A percentile compares a stretch with the other conserved stretches of the same genome.
Conservation (phyloP, 1,284 basidiomycete genomes). For the Tilletiopsis washingtonensis region DNA sequence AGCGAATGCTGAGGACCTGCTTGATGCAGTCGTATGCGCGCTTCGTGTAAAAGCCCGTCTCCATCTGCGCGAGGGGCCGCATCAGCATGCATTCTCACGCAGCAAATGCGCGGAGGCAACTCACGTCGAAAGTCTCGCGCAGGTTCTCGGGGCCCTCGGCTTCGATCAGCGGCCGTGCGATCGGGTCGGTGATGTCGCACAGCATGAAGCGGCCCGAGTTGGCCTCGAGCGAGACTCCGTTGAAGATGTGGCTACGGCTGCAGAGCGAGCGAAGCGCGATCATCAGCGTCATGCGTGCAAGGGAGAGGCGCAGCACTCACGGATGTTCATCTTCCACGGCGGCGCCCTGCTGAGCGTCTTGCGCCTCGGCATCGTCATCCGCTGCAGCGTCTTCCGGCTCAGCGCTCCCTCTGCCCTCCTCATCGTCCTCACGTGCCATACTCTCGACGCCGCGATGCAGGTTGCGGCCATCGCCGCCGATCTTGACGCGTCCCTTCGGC, state of each 20-base stretch:
- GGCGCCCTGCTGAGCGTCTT: not conserved
- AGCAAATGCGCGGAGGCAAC: not conserved
- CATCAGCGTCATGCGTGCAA: not conserved
- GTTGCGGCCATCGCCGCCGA: too few species aligned
- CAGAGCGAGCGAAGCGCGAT: not conserved
- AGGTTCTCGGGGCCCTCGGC: conserved; percentile 7
- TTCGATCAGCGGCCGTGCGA: conserved; percentile 46
- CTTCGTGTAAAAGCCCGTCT: not conserved
- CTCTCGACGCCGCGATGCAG: too few species aligned
- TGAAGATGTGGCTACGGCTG: conserved; percentile 66
- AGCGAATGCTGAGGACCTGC: not conserved
- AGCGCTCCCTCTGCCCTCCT: not conserved
- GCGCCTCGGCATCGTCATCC: conserved; percentile 12
- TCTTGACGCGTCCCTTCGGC: not conserved
- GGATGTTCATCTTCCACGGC: not conserved
- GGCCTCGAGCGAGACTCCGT: conserved; percentile 68
- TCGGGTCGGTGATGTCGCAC: conserved; percentile 77
- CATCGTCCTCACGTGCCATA: not conserved
- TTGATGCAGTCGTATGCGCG: not conserved
- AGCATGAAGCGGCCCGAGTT: conserved; percentile 86
- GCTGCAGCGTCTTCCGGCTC: not conserved
- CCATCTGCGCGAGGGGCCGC: not conserved
- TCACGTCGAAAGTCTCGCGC: not conserved
- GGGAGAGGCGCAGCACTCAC: not conserved
- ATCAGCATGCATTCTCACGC: not conserved